phyloP scores from a whole-genome alignment of 306 rosid species.

The Carpinus fangiana region DNA sequence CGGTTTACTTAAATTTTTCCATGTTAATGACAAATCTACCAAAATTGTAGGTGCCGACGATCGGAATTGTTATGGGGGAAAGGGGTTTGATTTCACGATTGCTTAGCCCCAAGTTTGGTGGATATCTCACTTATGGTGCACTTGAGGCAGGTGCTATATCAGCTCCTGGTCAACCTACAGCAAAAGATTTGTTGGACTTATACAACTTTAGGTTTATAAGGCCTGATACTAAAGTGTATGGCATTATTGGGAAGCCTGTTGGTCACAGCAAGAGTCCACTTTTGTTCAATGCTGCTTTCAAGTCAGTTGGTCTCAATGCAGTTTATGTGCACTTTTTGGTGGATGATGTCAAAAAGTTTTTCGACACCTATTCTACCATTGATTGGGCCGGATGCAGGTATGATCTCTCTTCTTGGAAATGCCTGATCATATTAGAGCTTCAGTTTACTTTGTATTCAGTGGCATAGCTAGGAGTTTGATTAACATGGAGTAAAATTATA shows the following conservation, averaged over 20 bases:
- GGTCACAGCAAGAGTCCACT: conserved; percentile 60
- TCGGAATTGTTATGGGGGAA: conserved; percentile 46
- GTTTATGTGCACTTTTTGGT: conserved; percentile 50
- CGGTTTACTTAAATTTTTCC: neutral
- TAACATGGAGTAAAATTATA: no score
- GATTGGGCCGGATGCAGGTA: conserved; percentile 57
- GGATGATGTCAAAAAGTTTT: conserved; percentile 45
- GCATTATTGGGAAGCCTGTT: conserved; percentile 51
- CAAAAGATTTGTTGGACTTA: conserved; percentile 35
- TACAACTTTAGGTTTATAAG: conserved; percentile 48
- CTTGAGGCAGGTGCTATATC: conserved; percentile 37
- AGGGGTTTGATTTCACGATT: conserved; percentile 44
- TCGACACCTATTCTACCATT: conserved; percentile 36
- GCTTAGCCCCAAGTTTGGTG: conserved; percentile 49
- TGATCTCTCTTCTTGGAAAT: neutral
- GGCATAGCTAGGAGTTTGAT: no score
- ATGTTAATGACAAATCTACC: neutral
- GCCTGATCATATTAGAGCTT: neutral
- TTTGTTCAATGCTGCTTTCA: conserved; percentile 48
- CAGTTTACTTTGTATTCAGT: neutral
- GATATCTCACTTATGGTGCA: conserved; percentile 46
- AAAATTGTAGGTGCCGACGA: conserved; percentile 38
- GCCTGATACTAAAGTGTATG: conserved; percentile 46
- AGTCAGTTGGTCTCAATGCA: conserved; percentile 38
- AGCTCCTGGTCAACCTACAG: conserved; percentile 46